Evolutionary conservation across 768 basidiomycete species (phyloP), one percentile per base, ranked within the genome.

Genomic region (Hypholoma sublateritium): DNA sequence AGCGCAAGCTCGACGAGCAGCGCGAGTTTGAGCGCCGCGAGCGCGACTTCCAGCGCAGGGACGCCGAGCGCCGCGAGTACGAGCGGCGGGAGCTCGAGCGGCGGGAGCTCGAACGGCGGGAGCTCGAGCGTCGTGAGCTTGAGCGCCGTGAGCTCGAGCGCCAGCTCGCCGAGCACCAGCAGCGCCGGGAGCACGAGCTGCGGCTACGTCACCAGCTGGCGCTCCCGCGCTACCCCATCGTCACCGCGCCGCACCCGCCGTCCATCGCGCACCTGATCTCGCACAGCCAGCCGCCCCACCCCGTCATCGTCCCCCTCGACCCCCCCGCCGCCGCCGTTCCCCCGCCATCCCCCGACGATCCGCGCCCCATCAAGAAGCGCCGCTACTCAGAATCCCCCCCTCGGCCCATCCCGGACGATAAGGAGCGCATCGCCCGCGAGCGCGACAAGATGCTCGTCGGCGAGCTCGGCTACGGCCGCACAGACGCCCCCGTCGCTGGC

Each of bases 311-410:
- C 54, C 59, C 41, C 60, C 59, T 47, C 59, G 62, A 32, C 53
- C 59, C 59, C 37, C 50, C 58, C 42, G 32, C 61, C 47, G 56
- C 52, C 13, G 50, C 57, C 43, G 43, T 65, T 56, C 59, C 61
- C 32, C 53, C 49, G 45, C 58, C 53, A 41, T 51, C 59, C 28
- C 62, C 53, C 47, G 54, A 63, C 11, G 65, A 68, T 54, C 59
- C 60, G 9, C 71, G 67, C 22, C 72, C 72, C n/a, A 63, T 62
- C 62, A 80, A 80, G 67, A 79, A 75, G 59, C 72, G 72, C 22
- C 73, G 78, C 47, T 77, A 76, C 61, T 80, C 79, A 8, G 71
- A 74, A 44, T 74, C 77, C 34, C 70, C 74, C 44, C 70, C 59
- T 59, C 73, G 49, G 51, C 61, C 59, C 46, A 56, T 56, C 44